Conservation (phyloP, 2,329 filamentous ascomycete species). For the Colletotrichum abscissum region DNA sequence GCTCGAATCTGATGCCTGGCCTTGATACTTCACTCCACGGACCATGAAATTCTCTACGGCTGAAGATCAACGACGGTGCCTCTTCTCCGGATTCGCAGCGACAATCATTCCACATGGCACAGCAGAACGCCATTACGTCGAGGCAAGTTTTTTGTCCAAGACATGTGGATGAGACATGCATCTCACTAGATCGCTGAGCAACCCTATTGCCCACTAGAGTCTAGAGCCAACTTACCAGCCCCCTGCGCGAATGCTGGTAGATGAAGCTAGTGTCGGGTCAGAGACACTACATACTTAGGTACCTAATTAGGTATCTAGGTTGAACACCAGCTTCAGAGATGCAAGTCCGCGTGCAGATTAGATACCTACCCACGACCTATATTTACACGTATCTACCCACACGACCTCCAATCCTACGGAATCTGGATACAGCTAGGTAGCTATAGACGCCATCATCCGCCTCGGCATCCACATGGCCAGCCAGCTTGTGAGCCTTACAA, state of each 20-base stretch:
- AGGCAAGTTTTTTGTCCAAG: not conserved
- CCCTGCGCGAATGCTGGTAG: not conserved
- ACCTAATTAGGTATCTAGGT: not conserved
- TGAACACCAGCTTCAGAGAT: not conserved
- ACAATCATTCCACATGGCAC: not conserved
- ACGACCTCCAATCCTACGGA: too few species aligned
- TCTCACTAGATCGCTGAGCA: not conserved
- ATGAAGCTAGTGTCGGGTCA: not conserved
- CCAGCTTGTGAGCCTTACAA: not conserved
- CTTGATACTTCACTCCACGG: not conserved
- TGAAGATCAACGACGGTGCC: not conserved
- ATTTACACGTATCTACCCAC: too few species aligned
- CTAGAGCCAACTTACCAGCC: not conserved
- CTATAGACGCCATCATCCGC: not conserved
- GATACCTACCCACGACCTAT: too few species aligned
- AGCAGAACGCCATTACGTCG: not conserved
- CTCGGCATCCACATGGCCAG: slow-evolving; percentile 3
- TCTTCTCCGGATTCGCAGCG: not conserved
- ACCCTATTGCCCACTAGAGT: not conserved
- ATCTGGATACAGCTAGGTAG: not conserved
- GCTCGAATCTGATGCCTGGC: not conserved
- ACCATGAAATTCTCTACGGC: too few species aligned
- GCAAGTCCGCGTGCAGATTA: not conserved
- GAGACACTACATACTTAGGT: not conserved
- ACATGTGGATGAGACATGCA: not conserved